Evolutionary conservation across 352 stramenopile genomes (phyloP), one percentile per base, ranked within the genome.

Genomic region (Sclerospora graminicola): DNA sequence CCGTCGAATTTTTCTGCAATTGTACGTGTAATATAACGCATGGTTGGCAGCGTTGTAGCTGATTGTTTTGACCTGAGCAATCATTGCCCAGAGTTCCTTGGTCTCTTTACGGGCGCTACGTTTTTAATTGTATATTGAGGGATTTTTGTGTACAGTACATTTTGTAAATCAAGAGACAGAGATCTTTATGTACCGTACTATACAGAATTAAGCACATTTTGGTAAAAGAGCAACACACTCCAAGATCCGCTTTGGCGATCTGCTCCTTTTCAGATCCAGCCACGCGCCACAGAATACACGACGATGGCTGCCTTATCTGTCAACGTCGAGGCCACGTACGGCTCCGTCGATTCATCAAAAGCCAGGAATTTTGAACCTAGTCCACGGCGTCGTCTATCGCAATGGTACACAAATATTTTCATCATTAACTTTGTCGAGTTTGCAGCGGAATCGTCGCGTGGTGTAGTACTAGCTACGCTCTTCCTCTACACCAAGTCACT

Each of bases 391-490:
- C 65, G 66, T 5, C n/a, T 68, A 5, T 36, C 50, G 19, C 52
- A 60, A 45, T 88, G 76, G 76, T 80, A 80, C 50, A 49, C 59
- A 29, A 78, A 85, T 51, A 84, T 88, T 52, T 54, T 55, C 20
- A 62, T 88, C 36, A 70, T 85, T 57, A 85, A 88, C 59, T 80
- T 88, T 50, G 69, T 88, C 38, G 75, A 88, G 57, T 85, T 88
- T 57, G 57, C 75, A 19, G 75, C 72, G 20, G 75, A 88, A 40
- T 83, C 69, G 1, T 84, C 72, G 23, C 67, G 75, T 11, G 75
- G 75, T 36, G 57, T 88, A 24, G 73, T 85, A 54, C 49, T 88
- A 47, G 59, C 75, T 29, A 85, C 75, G 36, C 69, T 87, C n/a
- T 87, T 82, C 54, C 69, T 87, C 16, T 87, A 85, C 51, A 81